Evolutionary conservation across 805 yeast species (phyloP).

Genomic region (Lipomyces yamanashiensis): DNA sequence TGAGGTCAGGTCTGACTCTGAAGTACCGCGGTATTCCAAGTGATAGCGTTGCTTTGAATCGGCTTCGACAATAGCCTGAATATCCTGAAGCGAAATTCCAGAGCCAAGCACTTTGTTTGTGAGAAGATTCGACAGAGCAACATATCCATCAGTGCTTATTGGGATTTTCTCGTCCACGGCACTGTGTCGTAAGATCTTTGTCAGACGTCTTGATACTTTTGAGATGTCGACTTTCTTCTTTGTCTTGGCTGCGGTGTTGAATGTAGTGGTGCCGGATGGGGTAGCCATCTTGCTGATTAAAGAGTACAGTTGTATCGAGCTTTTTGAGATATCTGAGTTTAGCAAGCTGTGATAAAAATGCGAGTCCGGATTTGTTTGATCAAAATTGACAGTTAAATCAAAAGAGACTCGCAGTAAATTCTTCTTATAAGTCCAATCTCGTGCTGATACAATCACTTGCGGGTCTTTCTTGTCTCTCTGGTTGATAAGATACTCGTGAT

Average conservation of each 20-base stretch:
- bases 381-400: slow-evolving; percentile 7
- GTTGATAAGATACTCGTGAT: not conserved
- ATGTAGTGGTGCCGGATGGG: too few relatives aligned
- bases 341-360: not conserved
- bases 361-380: not conserved
- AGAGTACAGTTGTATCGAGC: not conserved
- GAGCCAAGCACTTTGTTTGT: slow-evolving; percentile 62
- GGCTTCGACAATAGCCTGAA: slow-evolving; percentile 61
- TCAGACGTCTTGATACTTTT: slow-evolving; percentile 45
- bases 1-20: slow-evolving; percentile 8
- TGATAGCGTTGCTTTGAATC: slow-evolving; percentile 77
- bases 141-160: slow-evolving; percentile 72
- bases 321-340: not conserved
- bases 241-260: not conserved
- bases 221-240: slow-evolving; percentile 57
- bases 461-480: not conserved
- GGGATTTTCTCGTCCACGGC: slow-evolving; percentile 69
- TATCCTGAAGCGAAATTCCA: slow-evolving; percentile 57
- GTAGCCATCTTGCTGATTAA: slow-evolving; percentile 44
- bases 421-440: not conserved
- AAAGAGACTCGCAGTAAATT: not conserved
- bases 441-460: not conserved
- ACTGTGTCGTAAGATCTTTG: slow-evolving; percentile 83
- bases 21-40: slow-evolving; percentile 47
- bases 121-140: slow-evolving; percentile 59